Percentiles rank a stretch among this genome's conserved stretches.
phyloP scores from a whole-genome alignment of 176 grass and related monocot genomes.

The Alopecurus myosuroides region DNA sequence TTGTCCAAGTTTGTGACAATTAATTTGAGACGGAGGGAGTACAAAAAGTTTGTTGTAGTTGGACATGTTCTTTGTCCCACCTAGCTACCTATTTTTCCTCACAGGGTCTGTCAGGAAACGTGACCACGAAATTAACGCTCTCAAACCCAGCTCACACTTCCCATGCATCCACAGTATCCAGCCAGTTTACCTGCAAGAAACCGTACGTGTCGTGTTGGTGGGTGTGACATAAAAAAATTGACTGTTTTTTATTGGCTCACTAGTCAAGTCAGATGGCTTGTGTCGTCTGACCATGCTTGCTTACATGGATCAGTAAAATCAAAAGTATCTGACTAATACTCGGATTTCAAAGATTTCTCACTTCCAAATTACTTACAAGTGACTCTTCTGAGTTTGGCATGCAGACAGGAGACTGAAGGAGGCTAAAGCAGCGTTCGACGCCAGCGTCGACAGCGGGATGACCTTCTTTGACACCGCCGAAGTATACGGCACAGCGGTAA shows the following conservation, averaged over 20 bases:
- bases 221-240: neutral
- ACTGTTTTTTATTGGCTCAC: neutral
- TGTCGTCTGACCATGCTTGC: no score
- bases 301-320: neutral
- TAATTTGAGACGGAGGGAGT: no score
- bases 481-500: constrained; percentile 77
- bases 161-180: neutral
- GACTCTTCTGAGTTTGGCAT: neutral
- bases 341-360: no score
- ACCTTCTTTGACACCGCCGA: constrained; percentile 93
- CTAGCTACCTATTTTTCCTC: neutral
- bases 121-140: neutral
- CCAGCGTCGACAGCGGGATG: constrained; percentile 76
- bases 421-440: constrained; percentile 73
- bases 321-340: neutral
- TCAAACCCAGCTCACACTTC: neutral
- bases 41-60: neutral
- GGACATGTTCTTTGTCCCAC: neutral
- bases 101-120: neutral
- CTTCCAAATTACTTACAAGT: neutral
- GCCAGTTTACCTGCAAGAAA: neutral
- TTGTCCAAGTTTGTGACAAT: no score
- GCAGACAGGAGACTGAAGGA: constrained; percentile 80
- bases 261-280: neutral
- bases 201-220: neutral